Percentiles rank a stretch among this genome's conserved stretches.
phyloP scores from a whole-genome alignment of 2,329 filamentous ascomycete species.

The Rachicladosporium sp. region DNA sequence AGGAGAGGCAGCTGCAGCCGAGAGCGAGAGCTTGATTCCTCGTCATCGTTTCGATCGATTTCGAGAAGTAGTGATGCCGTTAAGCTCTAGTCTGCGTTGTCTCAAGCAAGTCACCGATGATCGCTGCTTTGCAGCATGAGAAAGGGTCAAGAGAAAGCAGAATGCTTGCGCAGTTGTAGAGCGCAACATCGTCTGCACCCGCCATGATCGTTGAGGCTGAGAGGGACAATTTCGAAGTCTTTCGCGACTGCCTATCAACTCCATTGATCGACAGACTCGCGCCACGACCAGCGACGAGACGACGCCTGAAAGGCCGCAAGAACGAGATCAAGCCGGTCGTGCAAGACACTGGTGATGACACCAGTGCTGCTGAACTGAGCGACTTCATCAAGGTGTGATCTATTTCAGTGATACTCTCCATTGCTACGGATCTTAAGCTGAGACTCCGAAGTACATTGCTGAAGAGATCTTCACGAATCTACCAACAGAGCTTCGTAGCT shows the following conservation, averaged over 20 bases:
- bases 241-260: constrained; percentile 62
- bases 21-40: too few relatives aligned
- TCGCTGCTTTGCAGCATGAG: too few relatives aligned
- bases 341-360: constrained; percentile 9
- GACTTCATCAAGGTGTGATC: constrained; percentile 59
- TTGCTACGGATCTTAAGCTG: not conserved
- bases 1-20: too few relatives aligned
- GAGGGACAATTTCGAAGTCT: constrained; percentile 49
- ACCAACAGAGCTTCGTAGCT: constrained; percentile 45
- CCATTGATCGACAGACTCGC: constrained; percentile 52
- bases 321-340: constrained; percentile 26
- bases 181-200: too few relatives aligned
- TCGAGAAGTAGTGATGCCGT: too few relatives aligned
- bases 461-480: constrained; percentile 55
- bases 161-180: too few relatives aligned
- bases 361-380: constrained; percentile 54
- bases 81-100: too few relatives aligned
- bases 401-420: not conserved
- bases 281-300: constrained; percentile 33
- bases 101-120: too few relatives aligned
- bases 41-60: too few relatives aligned
- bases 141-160: too few relatives aligned
- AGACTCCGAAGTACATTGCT: constrained; percentile 49
- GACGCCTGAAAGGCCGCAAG: constrained; percentile 28
- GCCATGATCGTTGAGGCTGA: too few relatives aligned